Conservation (phyloP, 2,329 filamentous ascomycete genomes). For the Pseudocercospora ulei region DNA sequence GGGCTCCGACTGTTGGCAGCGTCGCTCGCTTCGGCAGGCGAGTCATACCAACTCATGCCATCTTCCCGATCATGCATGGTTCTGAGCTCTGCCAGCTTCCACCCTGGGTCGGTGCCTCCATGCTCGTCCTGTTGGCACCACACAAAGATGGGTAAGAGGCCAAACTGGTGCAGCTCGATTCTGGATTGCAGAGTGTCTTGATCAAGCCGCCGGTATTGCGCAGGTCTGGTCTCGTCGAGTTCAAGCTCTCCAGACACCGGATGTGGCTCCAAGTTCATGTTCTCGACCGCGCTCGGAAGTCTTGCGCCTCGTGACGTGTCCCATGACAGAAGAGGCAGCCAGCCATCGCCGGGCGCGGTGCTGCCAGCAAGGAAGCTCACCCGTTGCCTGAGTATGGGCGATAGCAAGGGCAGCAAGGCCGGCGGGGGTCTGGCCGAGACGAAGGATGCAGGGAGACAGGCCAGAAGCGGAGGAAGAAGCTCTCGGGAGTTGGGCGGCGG, state of each 20-base stretch:
- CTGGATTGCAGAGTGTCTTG: constrained; percentile 64
- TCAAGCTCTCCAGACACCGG: constrained; percentile 72
- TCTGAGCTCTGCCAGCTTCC: constrained; percentile 63
- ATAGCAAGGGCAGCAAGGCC: constrained; percentile 51
- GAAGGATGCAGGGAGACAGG: constrained; percentile 53
- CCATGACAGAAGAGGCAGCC: constrained; percentile 65
- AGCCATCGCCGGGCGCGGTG: constrained; percentile 43
- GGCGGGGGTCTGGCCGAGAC: constrained; percentile 52
- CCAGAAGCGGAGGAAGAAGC: constrained; percentile 53
- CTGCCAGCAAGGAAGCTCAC: constrained; percentile 51
- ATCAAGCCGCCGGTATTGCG: constrained; percentile 60
- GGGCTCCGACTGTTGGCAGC: constrained; percentile 11
- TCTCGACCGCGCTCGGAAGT: constrained; percentile 53
- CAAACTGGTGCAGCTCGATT: constrained; percentile 52
- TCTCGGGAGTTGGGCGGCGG: constrained; percentile 46
- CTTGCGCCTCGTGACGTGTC: constrained; percentile 49
- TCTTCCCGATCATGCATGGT: constrained; percentile 49
- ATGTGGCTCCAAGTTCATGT: constrained; percentile 63
- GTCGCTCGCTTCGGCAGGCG: constrained; percentile 53
- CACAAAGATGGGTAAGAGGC: constrained; percentile 55
- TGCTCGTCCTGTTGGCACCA: constrained; percentile 59
- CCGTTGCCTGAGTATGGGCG: constrained; percentile 54
- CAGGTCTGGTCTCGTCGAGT: constrained; percentile 55
- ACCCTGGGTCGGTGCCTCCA: constrained; percentile 49
- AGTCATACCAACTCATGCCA: constrained; percentile 49